phyloP scores from a whole-genome alignment of 164 flowering plant genomes.

The Warburgia ugandensis region DNA sequence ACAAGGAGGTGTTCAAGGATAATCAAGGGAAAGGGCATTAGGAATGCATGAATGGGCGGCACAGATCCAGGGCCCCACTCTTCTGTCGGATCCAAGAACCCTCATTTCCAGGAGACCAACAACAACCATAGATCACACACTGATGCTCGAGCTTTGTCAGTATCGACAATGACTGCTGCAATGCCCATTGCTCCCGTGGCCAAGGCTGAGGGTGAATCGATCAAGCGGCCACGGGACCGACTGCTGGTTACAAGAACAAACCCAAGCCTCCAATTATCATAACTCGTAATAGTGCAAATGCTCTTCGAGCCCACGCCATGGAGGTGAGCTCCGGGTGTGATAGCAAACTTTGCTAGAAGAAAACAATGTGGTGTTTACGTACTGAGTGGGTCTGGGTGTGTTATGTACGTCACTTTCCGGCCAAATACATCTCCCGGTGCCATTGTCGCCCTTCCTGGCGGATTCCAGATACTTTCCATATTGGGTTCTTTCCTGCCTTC shows the following conservation, averaged over 20 bases:
- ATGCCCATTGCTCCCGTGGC: too few species aligned
- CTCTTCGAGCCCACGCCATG: conserved; percentile 79
- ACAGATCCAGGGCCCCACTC: conserved; percentile 26
- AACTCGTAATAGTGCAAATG: conserved; percentile 68
- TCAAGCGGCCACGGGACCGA: too few species aligned
- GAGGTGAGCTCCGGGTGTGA: conserved; percentile 82
- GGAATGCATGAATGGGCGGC: conserved; percentile 38
- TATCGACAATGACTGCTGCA: conserved; percentile 21
- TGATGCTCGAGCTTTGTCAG: conserved; percentile 20
- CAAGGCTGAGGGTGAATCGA: too few species aligned
- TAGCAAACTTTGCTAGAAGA: conserved; percentile 51
- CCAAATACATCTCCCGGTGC: conserved; percentile 63
- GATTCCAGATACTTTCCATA: conserved; percentile 75
- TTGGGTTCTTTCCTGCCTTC: conserved; percentile 76
- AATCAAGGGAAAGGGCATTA: too few species aligned
- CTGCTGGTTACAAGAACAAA: conserved; percentile 79
- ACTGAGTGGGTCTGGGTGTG: conserved; percentile 67
- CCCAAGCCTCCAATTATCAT: conserved; percentile 83
- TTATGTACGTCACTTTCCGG: conserved; percentile 63
- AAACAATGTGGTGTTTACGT: conserved; percentile 64
- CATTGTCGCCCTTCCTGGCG: conserved; percentile 71
- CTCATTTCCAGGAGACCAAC: conserved; percentile 17
- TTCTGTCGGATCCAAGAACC: conserved; percentile 19
- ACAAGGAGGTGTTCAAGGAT: not conserved
- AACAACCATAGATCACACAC: conserved; percentile 14